Evolutionary conservation across 2,329 filamentous ascomycete genomes (phyloP), one percentile per base, ranked within the genome.

Genomic region (Penicillium expansum): DNA sequence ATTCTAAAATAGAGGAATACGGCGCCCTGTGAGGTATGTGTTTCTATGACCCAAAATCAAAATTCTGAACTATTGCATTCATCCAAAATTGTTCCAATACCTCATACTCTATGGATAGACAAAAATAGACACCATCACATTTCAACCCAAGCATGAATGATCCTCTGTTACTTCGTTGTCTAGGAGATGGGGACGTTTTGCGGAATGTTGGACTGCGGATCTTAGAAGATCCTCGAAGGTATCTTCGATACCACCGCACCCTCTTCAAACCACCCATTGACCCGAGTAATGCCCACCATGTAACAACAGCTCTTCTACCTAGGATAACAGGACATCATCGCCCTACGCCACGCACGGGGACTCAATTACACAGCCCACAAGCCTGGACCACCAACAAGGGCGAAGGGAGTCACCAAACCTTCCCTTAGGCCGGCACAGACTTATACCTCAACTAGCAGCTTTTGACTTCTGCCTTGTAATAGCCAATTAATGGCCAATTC

Each of bases 141-240:
- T 45, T 44, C n/a, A 37, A 9, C 24, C 14, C 1, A n/a, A 22
- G 5, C 9, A n/a, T 41, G n/a, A 35, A 35, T 30, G 35, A 20
- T 18, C 22, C n/a, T 22, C 22, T 16, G n/a, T 14, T 37, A 42
- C 39, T n/a, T 14, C 4, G 54, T 59, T 50, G 45, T 38, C 44
- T 20, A 41, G 54, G 57, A 6, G 35, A 59, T 35, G 8, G 3
- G 4, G 18, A 20, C 10, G n/a, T 22, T 35, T n/a, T 29, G 10
- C 5, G 57, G 57, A 59, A 59, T 59, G 57, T 14, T 35, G n/a
- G 24, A 39, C 10, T 27, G 14, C 44, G 9, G 7, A 22, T 24
- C 20, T 10, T n/a, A n/a, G 35, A n/a, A 35, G n/a, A 41, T 41
- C 48, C 16, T 9, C 11, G 1, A 16, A 47, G 54, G 41, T 52